A percentile compares a stretch with the other conserved stretches of the same genome.
phyloP scores from a whole-genome alignment of 371 early-diverging fungal species.

The Apophysomyces ossiformis region DNA sequence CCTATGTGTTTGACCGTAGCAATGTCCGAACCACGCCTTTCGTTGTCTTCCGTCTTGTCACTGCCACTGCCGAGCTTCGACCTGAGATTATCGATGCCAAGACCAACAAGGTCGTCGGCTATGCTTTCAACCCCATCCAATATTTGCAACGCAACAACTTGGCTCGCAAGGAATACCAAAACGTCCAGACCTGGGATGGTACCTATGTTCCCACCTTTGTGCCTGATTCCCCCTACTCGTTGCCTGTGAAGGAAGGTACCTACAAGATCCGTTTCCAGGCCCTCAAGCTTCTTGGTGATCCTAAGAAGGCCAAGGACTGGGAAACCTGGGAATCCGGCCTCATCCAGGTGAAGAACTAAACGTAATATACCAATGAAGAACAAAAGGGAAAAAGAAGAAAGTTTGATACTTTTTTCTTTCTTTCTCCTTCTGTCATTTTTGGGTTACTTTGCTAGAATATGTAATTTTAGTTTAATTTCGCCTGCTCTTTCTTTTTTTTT shows the following conservation, averaged over 20 bases:
- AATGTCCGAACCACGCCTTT: constrained; percentile 17
- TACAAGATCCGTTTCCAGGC: constrained; percentile 34
- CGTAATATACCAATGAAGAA: no score
- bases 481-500: no score
- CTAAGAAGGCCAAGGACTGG: constrained; percentile 30
- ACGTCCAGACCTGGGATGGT: constrained; percentile 22
- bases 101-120: constrained; percentile 24
- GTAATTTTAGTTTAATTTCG: no score
- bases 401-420: no score
- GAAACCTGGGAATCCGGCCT: constrained; percentile 40
- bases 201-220: constrained; percentile 17
- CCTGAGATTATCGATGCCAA: constrained; percentile 19
- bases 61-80: constrained; percentile 21
- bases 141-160: constrained; percentile 25
- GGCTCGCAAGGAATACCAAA: background rate
- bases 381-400: no score
- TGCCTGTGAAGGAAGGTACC: constrained; percentile 29
- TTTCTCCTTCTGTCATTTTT: no score
- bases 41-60: constrained; percentile 21
- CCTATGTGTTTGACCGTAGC: constrained; percentile 19
- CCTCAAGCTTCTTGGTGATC: constrained; percentile 39
- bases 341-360: constrained; percentile 18
- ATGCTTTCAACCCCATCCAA: constrained; percentile 10
- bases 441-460: no score
- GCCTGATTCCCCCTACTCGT: constrained; percentile 6